Evolutionary conservation across 805 yeast species (phyloP).

Genomic region (Saturnispora besseyi): DNA sequence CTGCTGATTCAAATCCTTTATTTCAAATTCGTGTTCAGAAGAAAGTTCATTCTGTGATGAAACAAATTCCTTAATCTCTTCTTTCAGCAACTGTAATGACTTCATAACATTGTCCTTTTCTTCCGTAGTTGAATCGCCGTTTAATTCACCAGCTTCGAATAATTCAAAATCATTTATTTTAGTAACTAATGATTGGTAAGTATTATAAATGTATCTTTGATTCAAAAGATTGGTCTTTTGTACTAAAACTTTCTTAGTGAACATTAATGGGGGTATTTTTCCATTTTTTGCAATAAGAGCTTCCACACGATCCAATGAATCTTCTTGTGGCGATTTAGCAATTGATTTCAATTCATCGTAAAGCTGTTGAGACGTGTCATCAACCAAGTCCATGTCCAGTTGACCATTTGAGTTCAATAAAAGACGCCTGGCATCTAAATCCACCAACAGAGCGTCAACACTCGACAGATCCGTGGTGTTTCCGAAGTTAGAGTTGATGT

Average conservation of each 20-base stretch:
- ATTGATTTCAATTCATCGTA: background rate
- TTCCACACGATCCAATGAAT: conserved; percentile 3
- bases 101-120: background rate
- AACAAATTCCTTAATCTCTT: background rate
- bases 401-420: background rate
- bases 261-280: conserved; percentile 8
- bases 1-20: background rate
- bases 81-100: background rate
- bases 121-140: background rate
- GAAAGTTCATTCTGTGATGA: background rate
- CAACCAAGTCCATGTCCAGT: background rate
- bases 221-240: conserved; percentile 7
- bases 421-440: background rate
- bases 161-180: conserved; percentile 9
- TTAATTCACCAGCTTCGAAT: conserved; percentile 1
- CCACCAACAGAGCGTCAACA: background rate
- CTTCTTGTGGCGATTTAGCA: background rate
- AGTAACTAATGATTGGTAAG: background rate
- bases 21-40: background rate
- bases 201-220: background rate
- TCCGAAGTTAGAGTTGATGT: background rate
- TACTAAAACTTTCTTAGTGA: conserved; percentile 8
- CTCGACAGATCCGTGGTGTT: background rate
- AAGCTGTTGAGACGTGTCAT: background rate
- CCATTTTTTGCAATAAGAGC: conserved; percentile 8